Evolutionary conservation across 1,139 yeast genomes (phyloP), one percentile per base, ranked within the genome.

Genomic region (Williopsis jadinii): DNA sequence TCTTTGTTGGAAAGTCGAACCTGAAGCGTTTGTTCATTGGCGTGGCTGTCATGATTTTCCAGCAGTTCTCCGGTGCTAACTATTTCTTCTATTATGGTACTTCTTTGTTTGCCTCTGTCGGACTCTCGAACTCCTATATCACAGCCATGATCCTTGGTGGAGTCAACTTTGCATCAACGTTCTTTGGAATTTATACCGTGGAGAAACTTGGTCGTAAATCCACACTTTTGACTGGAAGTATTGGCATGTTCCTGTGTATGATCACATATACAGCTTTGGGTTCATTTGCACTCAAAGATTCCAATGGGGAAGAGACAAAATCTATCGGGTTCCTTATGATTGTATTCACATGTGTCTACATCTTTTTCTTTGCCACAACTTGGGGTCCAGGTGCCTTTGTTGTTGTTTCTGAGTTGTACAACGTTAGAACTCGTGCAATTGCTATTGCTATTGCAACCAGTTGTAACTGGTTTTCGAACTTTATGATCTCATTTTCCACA

Each of bases 321-420:
- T 63, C 77, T 40, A 74, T 80, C 37, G 90, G 90, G 53, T 63
- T 72, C 51, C 80, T 78, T 30, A 75, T 78, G 92, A 83, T 86
- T 61, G 75, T 77, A 56, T 71, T 85, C 45, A 77, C 92, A 15
- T 82, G 92, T 64, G 60, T 83, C 49, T 86, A 75, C 68, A 80
- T 86, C 47, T 71, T 80, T 66, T 79, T 75, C 63, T 86, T 85
- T 62, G 95, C 95, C 26, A 69, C 80, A 32, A 80, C 95, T 9
- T 82, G 94, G 86, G 95, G 92, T 35, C 94, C 95, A 47, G 80
- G 84, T 52, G 80, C 83, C 34, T 85, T 73, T 67, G 83, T 82
- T 44, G 73, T 84, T 54, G 77, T 80, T 36, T 76, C 90, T 33
- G 95, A 85, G 65, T 66, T 83, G 42, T 85, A 77, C 66, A 92